Evolutionary conservation across 345 rosid genomes (phyloP).

Genomic region (Syzygium aromaticum): DNA sequence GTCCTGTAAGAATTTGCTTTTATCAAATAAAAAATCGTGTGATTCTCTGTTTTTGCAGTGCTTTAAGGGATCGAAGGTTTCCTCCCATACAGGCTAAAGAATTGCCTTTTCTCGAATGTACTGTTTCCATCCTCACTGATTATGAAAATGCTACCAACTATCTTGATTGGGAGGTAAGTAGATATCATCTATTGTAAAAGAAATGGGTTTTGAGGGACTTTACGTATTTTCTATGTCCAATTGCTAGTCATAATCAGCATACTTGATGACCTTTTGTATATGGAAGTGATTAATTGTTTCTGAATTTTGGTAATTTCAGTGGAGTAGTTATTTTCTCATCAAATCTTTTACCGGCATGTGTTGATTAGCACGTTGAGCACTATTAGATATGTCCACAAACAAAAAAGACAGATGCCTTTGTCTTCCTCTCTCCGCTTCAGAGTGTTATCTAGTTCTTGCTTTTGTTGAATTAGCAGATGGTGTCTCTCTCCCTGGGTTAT

Average conservation of each 20-base stretch:
- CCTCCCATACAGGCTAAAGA: conserved; percentile 92
- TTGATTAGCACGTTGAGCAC: background rate
- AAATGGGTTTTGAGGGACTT: conserved; percentile 1
- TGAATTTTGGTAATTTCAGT: background rate
- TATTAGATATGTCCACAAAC: background rate
- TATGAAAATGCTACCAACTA: conserved; percentile 73
- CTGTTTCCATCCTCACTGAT: conserved; percentile 78
- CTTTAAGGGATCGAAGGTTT: conserved; percentile 93
- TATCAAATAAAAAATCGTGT: background rate
- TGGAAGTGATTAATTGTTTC: background rate
- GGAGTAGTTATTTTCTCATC: background rate
- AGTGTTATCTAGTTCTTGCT: background rate
- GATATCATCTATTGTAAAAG: background rate
- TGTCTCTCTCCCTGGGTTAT: background rate
- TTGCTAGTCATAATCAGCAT: background rate
- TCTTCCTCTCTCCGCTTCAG: background rate
- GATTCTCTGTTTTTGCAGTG: conserved; percentile 32
- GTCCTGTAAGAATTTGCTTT: background rate
- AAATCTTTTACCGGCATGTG: background rate
- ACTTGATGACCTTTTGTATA: background rate
- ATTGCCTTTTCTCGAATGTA: conserved; percentile 82
- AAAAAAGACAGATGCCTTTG: background rate
- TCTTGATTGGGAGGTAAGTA: conserved; percentile 95
- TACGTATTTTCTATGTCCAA: background rate
- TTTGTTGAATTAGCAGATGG: background rate